Evolutionary conservation across 1,139 yeast species (phyloP).

Genomic region (Pichia sp.): DNA sequence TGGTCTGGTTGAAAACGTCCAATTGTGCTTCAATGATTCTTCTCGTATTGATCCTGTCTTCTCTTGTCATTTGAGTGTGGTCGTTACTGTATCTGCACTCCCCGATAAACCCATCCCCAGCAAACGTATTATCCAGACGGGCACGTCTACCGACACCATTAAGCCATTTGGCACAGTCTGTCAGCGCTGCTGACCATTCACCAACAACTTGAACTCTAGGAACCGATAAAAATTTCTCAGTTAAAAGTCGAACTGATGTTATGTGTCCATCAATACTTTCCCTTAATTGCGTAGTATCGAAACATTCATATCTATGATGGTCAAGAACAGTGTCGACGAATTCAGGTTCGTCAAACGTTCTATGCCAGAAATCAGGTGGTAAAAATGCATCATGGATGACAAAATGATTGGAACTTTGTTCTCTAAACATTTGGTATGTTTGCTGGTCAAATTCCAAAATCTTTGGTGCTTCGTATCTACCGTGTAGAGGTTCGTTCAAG

Average conservation of each 20-base stretch:
- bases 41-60: slow-evolving; percentile 58
- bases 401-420: slow-evolving; percentile 43
- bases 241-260: slow-evolving; percentile 31
- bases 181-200: slow-evolving; percentile 43
- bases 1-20: slow-evolving; percentile 70
- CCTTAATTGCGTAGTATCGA: slow-evolving; percentile 59
- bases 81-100: slow-evolving; percentile 62
- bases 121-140: slow-evolving; percentile 73
- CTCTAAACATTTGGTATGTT: slow-evolving; percentile 44
- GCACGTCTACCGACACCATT: slow-evolving; percentile 92
- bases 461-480: slow-evolving; percentile 55
- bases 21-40: slow-evolving; percentile 84
- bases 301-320: slow-evolving; percentile 93
- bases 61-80: slow-evolving; percentile 57
- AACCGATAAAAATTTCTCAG: slow-evolving; percentile 39
- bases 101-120: slow-evolving; percentile 48
- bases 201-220: slow-evolving; percentile 80
- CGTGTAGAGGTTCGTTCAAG: slow-evolving; percentile 87
- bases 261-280: slow-evolving; percentile 62
- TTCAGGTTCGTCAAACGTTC: slow-evolving; percentile 22
- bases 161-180: slow-evolving; percentile 90
- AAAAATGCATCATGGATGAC: slow-evolving; percentile 77
- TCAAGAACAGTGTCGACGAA: slow-evolving; percentile 74
- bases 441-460: slow-evolving; percentile 55
- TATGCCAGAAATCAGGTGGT: slow-evolving; percentile 60